Evolutionary conservation across 1,284 basidiomycete genomes (phyloP).

Genomic region (Apiotrichum gracile): DNA sequence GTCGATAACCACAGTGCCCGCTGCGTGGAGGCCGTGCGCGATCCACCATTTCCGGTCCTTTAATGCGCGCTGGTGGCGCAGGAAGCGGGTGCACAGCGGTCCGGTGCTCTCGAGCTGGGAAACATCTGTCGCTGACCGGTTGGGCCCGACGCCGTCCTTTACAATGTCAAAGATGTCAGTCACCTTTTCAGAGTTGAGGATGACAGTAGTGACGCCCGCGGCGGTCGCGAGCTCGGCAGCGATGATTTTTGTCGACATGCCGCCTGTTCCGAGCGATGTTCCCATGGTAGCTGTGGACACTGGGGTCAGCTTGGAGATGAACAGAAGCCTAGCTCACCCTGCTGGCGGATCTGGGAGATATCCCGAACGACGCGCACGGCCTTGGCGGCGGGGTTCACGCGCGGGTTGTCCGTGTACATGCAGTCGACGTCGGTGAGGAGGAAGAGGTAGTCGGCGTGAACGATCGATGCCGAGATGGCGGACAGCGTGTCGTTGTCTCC

Average conservation of each 20-base stretch:
- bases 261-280: slow-evolving; percentile 89
- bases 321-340: slow-evolving; percentile 54
- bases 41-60: slow-evolving; percentile 94
- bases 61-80: slow-evolving; percentile 65
- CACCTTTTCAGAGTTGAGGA: slow-evolving; percentile 76
- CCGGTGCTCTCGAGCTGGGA: slow-evolving; percentile 26
- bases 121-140: slow-evolving; percentile 24
- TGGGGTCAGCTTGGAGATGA: slow-evolving; percentile 36
- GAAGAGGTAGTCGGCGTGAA: slow-evolving; percentile 95
- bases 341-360: slow-evolving; percentile 68
- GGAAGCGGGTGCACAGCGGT: slow-evolving; percentile 77
- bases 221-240: slow-evolving; percentile 95
- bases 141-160: slow-evolving; percentile 47
- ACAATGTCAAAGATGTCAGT: slow-evolving; percentile 76
- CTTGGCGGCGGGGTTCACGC: slow-evolving; percentile 76
- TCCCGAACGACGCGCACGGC: slow-evolving; percentile 77
- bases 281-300: slow-evolving; percentile 89
- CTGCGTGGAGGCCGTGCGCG: slow-evolving; percentile 79
- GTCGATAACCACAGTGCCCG: slow-evolving; percentile 76
- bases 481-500: slow-evolving; percentile 98
- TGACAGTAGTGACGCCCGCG: slow-evolving; percentile 90
- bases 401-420: slow-evolving; percentile 84
- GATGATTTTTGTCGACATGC: slow-evolving; percentile 99
- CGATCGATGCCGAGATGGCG: slow-evolving; percentile 92
- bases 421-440: slow-evolving; percentile 96